A percentile compares a stretch with the other conserved stretches of the same genome.
phyloP scores from a whole-genome alignment of 2,329 filamentous ascomycete species.

The Fusarium devonianum region DNA sequence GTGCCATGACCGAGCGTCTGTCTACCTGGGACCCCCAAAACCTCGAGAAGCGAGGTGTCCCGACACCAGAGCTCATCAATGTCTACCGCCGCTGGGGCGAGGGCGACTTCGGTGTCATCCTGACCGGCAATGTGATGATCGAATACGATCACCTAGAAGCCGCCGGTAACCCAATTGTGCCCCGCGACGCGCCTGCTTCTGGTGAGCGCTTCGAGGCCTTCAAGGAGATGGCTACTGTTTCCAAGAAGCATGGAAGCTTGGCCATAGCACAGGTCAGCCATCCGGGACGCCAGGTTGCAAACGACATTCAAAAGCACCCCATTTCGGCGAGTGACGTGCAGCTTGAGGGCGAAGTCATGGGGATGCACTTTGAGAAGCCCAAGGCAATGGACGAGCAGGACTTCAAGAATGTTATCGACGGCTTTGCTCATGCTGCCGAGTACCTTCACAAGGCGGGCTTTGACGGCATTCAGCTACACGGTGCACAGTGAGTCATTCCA shows the following conservation, averaged over 20 bases:
- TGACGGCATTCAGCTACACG: slow-evolving; percentile 59
- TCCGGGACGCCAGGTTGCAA: slow-evolving; percentile 53
- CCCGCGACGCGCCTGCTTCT: slow-evolving; percentile 55
- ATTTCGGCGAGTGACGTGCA: slow-evolving; percentile 52
- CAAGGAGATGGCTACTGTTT: slow-evolving; percentile 59
- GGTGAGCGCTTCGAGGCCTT: slow-evolving; percentile 69
- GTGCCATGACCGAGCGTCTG: slow-evolving; percentile 70
- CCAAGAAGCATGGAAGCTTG: slow-evolving; percentile 66
- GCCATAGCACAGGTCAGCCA: slow-evolving; percentile 65
- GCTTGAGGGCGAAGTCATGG: slow-evolving; percentile 38
- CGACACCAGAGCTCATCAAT: slow-evolving; percentile 53
- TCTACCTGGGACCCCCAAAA: slow-evolving; percentile 66
- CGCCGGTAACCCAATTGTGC: slow-evolving; percentile 66
- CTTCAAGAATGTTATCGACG: slow-evolving; percentile 63
- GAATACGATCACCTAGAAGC: slow-evolving; percentile 66
- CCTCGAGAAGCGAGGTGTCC: slow-evolving; percentile 55
- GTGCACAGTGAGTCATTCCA: slow-evolving; percentile 50
- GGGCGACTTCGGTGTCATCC: slow-evolving; percentile 61
- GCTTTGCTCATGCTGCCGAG: slow-evolving; percentile 67
- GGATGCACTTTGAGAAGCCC: slow-evolving; percentile 54
- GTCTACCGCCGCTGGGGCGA: slow-evolving; percentile 68
- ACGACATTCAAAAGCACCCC: slow-evolving; percentile 43
- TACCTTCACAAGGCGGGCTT: slow-evolving; percentile 69
- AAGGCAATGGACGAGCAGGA: slow-evolving; percentile 61
- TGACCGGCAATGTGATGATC: slow-evolving; percentile 71